Conservation (phyloP, 257 asterid genomes). For the Osmanthus fragrans region DNA sequence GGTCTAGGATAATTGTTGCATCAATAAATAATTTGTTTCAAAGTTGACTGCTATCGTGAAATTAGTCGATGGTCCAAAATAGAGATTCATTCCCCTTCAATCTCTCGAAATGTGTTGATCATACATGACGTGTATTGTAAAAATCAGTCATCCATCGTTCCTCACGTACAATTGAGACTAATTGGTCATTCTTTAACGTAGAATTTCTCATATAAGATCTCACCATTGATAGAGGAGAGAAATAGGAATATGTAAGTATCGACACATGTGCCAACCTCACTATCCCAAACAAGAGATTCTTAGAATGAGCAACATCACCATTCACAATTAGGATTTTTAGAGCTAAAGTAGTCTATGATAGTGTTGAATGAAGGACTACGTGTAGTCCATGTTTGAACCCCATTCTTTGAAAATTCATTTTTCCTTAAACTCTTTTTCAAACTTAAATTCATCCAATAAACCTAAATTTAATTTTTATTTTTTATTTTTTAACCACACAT, state of each 20-base stretch:
- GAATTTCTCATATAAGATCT: neutral
- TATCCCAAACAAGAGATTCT: slow-evolving; percentile 3
- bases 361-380: slow-evolving; percentile 28
- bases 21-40: neutral
- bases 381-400: no score
- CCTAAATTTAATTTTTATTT: no score
- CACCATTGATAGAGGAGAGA: neutral
- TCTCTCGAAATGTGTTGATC: no score
- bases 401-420: no score
- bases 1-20: slow-evolving; percentile 1
- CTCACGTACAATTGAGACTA: neutral
- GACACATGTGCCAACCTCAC: slow-evolving; percentile 9
- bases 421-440: no score
- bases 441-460: no score
- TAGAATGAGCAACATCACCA: slow-evolving; percentile 22
- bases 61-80: neutral
- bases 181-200: neutral
- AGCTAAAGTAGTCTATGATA: slow-evolving; percentile 23
- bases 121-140: no score
- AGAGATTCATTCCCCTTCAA: neutral
- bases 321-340: slow-evolving; percentile 17
- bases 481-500: no score
- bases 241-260: neutral
- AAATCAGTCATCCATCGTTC: neutral
- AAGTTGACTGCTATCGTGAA: neutral